Evolutionary conservation across 2,329 filamentous ascomycete genomes (phyloP).

Genomic region (Aaosphaeria pasadenensis): DNA sequence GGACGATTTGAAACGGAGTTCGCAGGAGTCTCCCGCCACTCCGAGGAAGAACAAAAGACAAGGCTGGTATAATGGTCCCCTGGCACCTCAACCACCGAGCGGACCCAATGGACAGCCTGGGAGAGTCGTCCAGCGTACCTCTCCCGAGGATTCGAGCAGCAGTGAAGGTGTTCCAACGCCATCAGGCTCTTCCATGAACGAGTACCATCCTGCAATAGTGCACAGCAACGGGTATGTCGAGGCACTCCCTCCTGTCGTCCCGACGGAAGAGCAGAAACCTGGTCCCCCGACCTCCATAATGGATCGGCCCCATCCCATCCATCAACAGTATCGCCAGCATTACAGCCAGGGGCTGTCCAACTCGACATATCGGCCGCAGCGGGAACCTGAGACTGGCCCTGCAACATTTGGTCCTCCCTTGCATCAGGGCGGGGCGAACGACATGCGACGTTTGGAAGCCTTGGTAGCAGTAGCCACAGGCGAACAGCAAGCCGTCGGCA

Average conservation of each 20-base stretch:
- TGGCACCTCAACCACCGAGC: constrained; percentile 22
- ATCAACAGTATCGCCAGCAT: constrained; percentile 25
- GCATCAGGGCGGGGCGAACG: constrained; percentile 38
- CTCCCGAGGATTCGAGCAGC: constrained; percentile 55
- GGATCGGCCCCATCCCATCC: constrained; percentile 34
- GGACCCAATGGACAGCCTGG: constrained; percentile 7
- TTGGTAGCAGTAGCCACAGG: constrained; percentile 64
- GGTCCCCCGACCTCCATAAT: constrained; percentile 28
- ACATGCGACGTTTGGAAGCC: constrained; percentile 58
- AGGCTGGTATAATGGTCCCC: constrained; percentile 67
- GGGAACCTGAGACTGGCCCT: constrained; percentile 27
- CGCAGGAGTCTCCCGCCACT: constrained; percentile 44
- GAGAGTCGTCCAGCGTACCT: constrained; percentile 45
- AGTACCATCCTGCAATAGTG: constrained; percentile 53
- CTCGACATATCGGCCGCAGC: constrained; percentile 25
- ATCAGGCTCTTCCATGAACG: constrained; percentile 46
- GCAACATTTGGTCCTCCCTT: constrained; percentile 29
- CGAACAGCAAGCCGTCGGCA: constrained; percentile 43
- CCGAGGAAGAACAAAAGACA: constrained; percentile 63
- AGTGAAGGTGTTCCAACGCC: constrained; percentile 56
- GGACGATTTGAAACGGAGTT: constrained; percentile 35
- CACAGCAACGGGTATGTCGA: constrained; percentile 50
- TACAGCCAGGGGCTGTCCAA: constrained; percentile 26
- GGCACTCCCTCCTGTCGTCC: constrained; percentile 35
- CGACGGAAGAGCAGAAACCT: constrained; percentile 41